Base-by-base conservation (phyloP, 148 eudicot genomes). In the Camellia sinensis region DNA sequence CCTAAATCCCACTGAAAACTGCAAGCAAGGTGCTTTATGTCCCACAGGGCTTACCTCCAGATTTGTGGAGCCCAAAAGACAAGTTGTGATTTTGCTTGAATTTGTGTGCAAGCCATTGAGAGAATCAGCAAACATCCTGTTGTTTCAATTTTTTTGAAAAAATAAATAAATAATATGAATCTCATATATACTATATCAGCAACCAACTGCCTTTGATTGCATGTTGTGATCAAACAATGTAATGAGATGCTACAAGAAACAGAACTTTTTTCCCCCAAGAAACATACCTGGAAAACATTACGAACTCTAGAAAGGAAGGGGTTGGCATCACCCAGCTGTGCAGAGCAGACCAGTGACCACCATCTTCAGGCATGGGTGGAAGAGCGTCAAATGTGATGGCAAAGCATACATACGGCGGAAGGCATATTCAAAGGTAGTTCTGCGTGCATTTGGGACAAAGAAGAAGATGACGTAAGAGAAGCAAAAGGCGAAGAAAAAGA, bases 301-400 rank as follows among this genome's bases (percentile, higher is more conserved):
- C 70, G 74, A 96, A 96, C 87, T 96, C 99, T 13, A 93, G 86
- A 87, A 93, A 96, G 83, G 99, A 96, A 80, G 97, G 88, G 82
- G 99, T 93, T 62, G 99, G 95, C 99, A 96, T 96, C 85, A 91
- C 98, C 99, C 99, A 96, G 81, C 99, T 90, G 81, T 96, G 95
- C 79, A 93, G 83, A 50, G 97, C 90, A 79, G 93, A 90, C 99
- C 99, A 96, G 81, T 84, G 91, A 77, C 92, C 98, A 59, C 92
- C 94, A 86, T 89, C 98, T 77, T 91, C 92, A 56, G 99, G 98
- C 98, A 96, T 93, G 73, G 98, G 99, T 48, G 98, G 99, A 84
- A 96, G 99, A 73, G 93, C 97, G 81, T 91, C 95, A 73, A 88
- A 78, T 83, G 86, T 79, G 87, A 77, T 66, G 99, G 94, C 87